Conservation (phyloP, 768 basidiomycete species). For the Suillus occidentalis region DNA sequence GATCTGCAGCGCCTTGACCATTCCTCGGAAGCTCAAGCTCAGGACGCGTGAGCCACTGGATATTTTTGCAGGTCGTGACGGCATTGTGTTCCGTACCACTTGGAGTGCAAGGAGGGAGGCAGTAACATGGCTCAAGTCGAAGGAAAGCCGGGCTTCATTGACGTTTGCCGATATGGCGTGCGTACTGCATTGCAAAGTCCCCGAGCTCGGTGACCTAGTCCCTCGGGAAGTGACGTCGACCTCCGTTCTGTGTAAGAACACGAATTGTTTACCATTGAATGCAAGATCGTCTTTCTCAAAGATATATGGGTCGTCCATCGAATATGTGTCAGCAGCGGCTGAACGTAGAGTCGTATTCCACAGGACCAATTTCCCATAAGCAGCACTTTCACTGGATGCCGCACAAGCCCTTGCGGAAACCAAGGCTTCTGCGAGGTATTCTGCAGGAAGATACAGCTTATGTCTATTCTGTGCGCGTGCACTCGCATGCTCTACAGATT, state of each 20-base stretch:
- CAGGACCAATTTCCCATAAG: constrained; percentile 44
- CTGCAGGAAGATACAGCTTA: constrained; percentile 55
- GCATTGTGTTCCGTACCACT: constrained; percentile 42
- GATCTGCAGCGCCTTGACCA: constrained; percentile 48
- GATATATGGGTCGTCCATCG: constrained; percentile 64
- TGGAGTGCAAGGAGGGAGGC: constrained; percentile 58
- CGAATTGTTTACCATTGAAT: constrained; percentile 40
- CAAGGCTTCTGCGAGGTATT: constrained; percentile 47
- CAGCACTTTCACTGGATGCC: constrained; percentile 36
- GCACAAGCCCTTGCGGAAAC: constrained; percentile 39
- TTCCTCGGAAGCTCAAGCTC: constrained; percentile 27
- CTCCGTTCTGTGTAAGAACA: constrained; percentile 39
- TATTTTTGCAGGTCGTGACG: constrained; percentile 1
- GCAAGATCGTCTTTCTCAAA: constrained; percentile 51
- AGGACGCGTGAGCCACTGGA: constrained; percentile 9
- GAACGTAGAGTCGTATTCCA: constrained; percentile 55
- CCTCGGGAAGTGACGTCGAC: constrained; percentile 27
- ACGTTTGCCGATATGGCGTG: constrained; percentile 50
- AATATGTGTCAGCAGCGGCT: constrained; percentile 65
- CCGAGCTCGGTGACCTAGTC: constrained; percentile 11
- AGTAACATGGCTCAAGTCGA: constrained; percentile 71
- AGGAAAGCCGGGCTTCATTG: constrained; percentile 49
- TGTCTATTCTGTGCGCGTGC: constrained; percentile 46
- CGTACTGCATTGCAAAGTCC: constrained; percentile 15
- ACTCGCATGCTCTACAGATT: constrained; percentile 20